Conservation (phyloP, 148 eudicot genomes). For the Fagopyrum tataricum region DNA sequence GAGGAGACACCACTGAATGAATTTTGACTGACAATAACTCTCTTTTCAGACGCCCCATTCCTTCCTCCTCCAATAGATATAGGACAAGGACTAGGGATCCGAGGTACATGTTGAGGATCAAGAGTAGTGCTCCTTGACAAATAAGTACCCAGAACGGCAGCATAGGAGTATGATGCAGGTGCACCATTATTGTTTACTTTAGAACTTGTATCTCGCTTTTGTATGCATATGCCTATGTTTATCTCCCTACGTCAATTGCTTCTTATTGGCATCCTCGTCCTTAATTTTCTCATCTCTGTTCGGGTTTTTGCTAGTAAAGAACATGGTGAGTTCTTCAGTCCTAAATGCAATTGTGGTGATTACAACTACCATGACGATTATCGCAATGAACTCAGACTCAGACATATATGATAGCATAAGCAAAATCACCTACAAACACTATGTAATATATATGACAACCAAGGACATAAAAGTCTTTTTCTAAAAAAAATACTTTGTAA, state of each 20-base stretch:
- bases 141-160: too few relatives aligned
- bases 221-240: constrained; percentile 84
- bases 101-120: constrained; percentile 75
- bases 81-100: constrained; percentile 91
- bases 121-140: constrained; percentile 70
- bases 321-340: constrained; percentile 51
- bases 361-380: constrained; percentile 55
- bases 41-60: constrained; percentile 43
- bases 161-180: constrained; percentile 39
- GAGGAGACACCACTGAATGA: constrained; percentile 48
- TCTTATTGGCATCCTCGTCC: constrained; percentile 71
- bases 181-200: too few relatives aligned
- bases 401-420: constrained; percentile 44
- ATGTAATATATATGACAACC: too few relatives aligned
- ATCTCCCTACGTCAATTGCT: constrained; percentile 84
- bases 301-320: constrained; percentile 57
- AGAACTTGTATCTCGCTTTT: constrained; percentile 54
- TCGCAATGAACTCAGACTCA: constrained; percentile 65
- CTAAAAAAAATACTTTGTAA: too few relatives aligned
- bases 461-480: too few relatives aligned
- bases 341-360: constrained; percentile 58
- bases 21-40: constrained; percentile 36
- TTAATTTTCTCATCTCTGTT: constrained; percentile 61
- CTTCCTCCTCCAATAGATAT: constrained; percentile 84
- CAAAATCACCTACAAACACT: too few relatives aligned